These are phyloP conservation scores for Adansonia madagascariensis DNA, from an alignment of 441 rosid species.

Conservation along the genomic window DNA sequence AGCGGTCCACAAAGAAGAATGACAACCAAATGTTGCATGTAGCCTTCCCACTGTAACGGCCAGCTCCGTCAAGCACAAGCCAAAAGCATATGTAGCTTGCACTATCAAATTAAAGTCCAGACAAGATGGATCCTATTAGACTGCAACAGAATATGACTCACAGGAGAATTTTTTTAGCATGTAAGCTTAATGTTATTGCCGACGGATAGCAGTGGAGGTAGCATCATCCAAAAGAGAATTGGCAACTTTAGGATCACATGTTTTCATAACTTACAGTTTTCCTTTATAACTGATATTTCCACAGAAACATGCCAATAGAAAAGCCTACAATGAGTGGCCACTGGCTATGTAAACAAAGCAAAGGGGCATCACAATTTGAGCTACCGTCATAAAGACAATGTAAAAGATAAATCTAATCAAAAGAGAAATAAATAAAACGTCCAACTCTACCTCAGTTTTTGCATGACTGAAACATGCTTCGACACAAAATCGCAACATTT, in stretches of 20 bases:
- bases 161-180: background rate
- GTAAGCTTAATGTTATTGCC: background rate
- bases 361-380: background rate
- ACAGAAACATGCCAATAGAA: background rate
- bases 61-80: background rate
- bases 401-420: background rate
- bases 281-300: background rate
- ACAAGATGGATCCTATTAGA: background rate
- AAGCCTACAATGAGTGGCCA: background rate
- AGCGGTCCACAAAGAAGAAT: background rate
- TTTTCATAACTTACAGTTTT: background rate
- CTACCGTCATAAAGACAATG: background rate
- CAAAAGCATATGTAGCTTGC: background rate
- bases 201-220: background rate
- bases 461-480: slow-evolving; percentile 73
- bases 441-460: slow-evolving; percentile 58
- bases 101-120: background rate
- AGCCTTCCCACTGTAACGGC: background rate
- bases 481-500: slow-evolving; percentile 59
- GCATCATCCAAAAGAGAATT: background rate
- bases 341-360: background rate
- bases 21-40: background rate
- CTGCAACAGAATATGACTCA: background rate
- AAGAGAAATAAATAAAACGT: background rate
- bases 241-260: background rate